Evolutionary conservation across 208 protist genomes (phyloP).

Genomic region (Trypanosoma theileri): DNA sequence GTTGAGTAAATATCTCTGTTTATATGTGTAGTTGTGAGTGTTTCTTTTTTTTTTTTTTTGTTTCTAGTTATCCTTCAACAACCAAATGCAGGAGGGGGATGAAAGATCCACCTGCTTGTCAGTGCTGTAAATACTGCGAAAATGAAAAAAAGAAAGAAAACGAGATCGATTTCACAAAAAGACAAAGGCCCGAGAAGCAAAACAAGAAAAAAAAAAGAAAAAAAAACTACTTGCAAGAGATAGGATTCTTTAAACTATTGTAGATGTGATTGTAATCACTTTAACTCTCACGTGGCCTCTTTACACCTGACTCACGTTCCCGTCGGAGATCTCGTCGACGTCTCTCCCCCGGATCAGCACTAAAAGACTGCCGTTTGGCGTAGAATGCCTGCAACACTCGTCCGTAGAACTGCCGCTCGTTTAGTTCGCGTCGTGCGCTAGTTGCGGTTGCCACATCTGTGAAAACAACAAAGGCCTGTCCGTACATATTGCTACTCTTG

Average conservation of each 20-base stretch:
- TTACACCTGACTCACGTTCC: slow-evolving; percentile 23
- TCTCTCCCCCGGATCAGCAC: slow-evolving; percentile 61
- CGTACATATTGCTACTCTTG: slow-evolving; percentile 64
- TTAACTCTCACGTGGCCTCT: slow-evolving; percentile 16
- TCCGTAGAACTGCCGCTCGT: slow-evolving; percentile 75
- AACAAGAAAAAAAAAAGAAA: slow-evolving; percentile 1
- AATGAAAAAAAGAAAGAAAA: no score
- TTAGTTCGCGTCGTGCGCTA: slow-evolving; percentile 55
- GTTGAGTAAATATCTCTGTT: not conserved
- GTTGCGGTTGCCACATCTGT: slow-evolving; percentile 83
- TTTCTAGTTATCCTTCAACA: not conserved
- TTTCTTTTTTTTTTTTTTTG: not conserved
- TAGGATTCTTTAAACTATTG: not conserved
- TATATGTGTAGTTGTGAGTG: no score
- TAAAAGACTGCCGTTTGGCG: slow-evolving; percentile 72
- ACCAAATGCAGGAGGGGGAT: not conserved
- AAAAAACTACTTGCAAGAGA: not conserved
- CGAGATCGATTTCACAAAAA: no score
- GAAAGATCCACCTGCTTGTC: no score
- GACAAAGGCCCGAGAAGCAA: no score
- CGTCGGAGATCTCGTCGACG: slow-evolving; percentile 51
- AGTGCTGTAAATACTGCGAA: no score
- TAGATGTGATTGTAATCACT: not conserved
- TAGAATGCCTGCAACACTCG: slow-evolving; percentile 78
- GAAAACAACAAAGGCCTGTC: slow-evolving; percentile 88